A percentile compares a stretch with the other conserved stretches of the same genome.
Conservation (phyloP, 768 basidiomycete species). For the Termitomyces sp. region DNA sequence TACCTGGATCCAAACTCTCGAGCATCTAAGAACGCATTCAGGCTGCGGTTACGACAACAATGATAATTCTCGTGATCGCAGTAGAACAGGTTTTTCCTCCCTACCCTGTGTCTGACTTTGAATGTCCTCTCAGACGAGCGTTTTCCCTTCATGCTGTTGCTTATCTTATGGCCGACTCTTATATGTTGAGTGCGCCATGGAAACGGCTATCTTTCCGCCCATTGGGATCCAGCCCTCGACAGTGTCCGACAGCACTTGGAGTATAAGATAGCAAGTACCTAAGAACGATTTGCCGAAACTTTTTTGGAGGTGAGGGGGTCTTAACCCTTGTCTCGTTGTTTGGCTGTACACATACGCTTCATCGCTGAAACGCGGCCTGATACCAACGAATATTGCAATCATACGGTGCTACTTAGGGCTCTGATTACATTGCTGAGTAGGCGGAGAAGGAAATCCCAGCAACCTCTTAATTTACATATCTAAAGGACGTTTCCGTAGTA, state of each 20-base stretch:
- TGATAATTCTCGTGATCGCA: conserved; percentile 5
- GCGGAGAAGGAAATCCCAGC: neutral
- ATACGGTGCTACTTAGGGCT: neutral
- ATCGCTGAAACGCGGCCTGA: neutral
- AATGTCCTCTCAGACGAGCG: neutral
- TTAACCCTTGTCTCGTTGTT: too few species aligned
- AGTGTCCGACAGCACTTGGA: neutral
- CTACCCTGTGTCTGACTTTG: neutral
- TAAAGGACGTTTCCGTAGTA: conserved; percentile 14
- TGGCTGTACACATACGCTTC: too few species aligned
- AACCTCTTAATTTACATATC: neutral
- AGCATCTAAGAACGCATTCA: conserved; percentile 77
- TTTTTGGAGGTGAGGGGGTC: too few species aligned
- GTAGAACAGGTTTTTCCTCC: neutral
- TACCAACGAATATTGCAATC: conserved; percentile 2
- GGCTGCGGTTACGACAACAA: conserved; percentile 62
- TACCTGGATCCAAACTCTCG: conserved; percentile 68
- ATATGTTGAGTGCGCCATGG: neutral
- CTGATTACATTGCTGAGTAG: neutral
- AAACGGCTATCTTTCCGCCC: neutral
- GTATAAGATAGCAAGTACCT: neutral
- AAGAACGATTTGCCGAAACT: too few species aligned
- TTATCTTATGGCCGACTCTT: neutral
- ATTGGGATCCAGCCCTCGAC: neutral
- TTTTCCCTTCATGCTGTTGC: neutral